phyloP scores from a whole-genome alignment of 257 asterid species.

The Coffea eugenioides region DNA sequence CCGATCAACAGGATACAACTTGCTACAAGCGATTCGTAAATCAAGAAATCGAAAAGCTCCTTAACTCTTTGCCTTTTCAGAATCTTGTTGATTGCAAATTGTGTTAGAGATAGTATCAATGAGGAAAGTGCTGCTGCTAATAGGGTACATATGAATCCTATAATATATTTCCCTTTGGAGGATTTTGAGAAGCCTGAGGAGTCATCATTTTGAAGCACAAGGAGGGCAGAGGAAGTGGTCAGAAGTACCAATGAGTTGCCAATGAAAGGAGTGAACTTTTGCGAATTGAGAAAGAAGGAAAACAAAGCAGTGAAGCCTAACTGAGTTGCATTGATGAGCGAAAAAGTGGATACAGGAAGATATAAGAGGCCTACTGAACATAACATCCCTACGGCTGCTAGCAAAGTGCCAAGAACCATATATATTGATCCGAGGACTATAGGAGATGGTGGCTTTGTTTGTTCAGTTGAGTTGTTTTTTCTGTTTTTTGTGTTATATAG shows the following conservation, averaged over 20 bases:
- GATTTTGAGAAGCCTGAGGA: constrained; percentile 1
- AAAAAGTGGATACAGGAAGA: constrained; percentile 61
- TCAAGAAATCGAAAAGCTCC: constrained; percentile 23
- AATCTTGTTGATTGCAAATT: constrained; percentile 28
- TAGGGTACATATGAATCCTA: constrained; percentile 41
- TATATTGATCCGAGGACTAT: constrained; percentile 30
- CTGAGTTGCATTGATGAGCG: constrained; percentile 52
- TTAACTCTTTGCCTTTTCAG: constrained; percentile 11
- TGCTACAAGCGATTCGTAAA: constrained; percentile 31
- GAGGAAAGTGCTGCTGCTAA: constrained; percentile 31
- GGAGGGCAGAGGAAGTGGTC: constrained; percentile 33
- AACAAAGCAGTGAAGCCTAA: constrained; percentile 68
- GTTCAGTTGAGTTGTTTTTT: not conserved
- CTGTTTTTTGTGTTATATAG: constrained; percentile 15
- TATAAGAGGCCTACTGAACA: constrained; percentile 51
- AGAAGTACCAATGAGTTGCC: constrained; percentile 55
- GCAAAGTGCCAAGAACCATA: constrained; percentile 36
- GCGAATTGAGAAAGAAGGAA: constrained; percentile 55
- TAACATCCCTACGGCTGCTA: constrained; percentile 42
- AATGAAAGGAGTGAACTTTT: constrained; percentile 68
- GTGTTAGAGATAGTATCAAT: constrained; percentile 22
- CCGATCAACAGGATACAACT: constrained; percentile 21
- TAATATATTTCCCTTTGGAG: constrained; percentile 13
- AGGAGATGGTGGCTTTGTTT: constrained; percentile 1
- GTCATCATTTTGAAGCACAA: constrained; percentile 25